Evolutionary conservation across 2,329 filamentous ascomycete genomes (phyloP).

Genomic region (Pestalotiopsis sp.): DNA sequence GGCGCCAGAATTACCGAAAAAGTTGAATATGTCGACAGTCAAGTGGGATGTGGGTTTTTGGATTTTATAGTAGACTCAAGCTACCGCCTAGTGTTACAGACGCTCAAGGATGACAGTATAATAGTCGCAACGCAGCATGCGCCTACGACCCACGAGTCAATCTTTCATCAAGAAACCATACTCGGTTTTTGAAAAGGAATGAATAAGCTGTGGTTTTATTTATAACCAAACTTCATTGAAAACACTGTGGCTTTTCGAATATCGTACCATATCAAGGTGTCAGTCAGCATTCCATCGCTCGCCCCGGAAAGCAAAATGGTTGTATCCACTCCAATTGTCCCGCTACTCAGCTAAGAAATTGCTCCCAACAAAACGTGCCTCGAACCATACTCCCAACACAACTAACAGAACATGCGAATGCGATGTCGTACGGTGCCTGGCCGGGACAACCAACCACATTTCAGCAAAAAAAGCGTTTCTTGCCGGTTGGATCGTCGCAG

Average conservation of each 20-base stretch:
- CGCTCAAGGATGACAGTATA: not conserved
- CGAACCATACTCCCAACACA: not conserved
- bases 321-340: not conserved
- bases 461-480: not conserved
- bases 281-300: not conserved
- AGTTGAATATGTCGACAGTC: not conserved
- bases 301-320: not conserved
- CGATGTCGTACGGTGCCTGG: not conserved
- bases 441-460: not conserved
- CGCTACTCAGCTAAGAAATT: not conserved
- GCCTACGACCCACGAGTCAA: no score
- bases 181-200: no score
- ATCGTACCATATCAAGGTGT: not conserved
- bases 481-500: not conserved
- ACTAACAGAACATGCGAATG: not conserved
- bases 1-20: not conserved
- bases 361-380: not conserved
- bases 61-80: not conserved
- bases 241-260: not conserved
- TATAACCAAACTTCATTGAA: not conserved
- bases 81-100: not conserved
- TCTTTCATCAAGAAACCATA: no score
- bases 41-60: not conserved
- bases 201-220: not conserved
- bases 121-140: no score